Evolutionary conservation across 2,329 filamentous ascomycete species (phyloP).

Genomic region (Claviceps humidiphila): DNA sequence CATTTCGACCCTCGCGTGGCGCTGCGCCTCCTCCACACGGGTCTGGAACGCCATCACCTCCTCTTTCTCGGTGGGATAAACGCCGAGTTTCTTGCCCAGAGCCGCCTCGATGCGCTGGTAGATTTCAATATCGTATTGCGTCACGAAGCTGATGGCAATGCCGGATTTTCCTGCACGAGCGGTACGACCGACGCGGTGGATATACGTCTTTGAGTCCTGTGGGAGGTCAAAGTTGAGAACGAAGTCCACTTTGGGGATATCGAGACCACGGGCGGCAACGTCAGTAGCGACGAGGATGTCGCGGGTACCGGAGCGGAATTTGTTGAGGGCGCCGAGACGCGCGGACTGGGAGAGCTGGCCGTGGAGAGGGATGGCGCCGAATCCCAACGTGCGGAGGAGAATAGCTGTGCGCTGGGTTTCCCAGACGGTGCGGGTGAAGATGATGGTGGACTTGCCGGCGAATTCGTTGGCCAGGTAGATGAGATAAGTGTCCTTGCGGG

Average conservation of each 20-base stretch:
- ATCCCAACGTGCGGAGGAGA: conserved; percentile 70
- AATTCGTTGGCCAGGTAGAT: conserved; percentile 79
- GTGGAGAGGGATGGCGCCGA: conserved; percentile 83
- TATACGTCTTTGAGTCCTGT: conserved; percentile 76
- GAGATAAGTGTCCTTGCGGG: conserved; percentile 81
- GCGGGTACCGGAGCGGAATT: conserved; percentile 69
- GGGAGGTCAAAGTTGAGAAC: conserved; percentile 81
- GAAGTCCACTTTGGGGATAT: conserved; percentile 82
- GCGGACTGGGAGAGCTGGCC: conserved; percentile 81
- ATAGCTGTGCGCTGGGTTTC: conserved; percentile 80
- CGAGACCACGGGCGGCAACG: conserved; percentile 82
- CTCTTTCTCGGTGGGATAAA: conserved; percentile 60
- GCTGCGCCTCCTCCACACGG: conserved; percentile 71
- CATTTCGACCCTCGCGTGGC: conserved; percentile 67
- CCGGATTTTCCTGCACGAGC: conserved; percentile 78
- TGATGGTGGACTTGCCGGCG: conserved; percentile 71
- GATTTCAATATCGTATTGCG: conserved; percentile 76
- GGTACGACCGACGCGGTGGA: conserved; percentile 79
- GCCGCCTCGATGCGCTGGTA: conserved; percentile 73
- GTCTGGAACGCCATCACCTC: conserved; percentile 73
- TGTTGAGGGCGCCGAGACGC: conserved; percentile 75
- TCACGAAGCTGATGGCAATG: conserved; percentile 67
- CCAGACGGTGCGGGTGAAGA: conserved; percentile 86
- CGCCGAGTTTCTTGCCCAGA: conserved; percentile 60
- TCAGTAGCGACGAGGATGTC: conserved; percentile 88